Evolutionary conservation across 768 basidiomycete species (phyloP).

Genomic region (Astraeus odoratus): DNA sequence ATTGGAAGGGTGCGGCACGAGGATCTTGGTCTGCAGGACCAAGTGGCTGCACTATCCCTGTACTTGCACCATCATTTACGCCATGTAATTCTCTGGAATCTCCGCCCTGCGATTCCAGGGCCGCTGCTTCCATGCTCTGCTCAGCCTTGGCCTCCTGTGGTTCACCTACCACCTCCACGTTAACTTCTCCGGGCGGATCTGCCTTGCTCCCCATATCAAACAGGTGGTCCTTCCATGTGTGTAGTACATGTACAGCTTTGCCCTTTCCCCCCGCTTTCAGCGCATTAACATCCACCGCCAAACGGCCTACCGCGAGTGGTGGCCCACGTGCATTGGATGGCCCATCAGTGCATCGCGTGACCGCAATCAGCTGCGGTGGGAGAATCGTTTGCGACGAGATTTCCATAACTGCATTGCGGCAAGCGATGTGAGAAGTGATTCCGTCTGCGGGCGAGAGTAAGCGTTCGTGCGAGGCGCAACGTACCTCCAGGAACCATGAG

Average conservation of each 20-base stretch:
- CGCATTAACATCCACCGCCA: conserved; percentile 50
- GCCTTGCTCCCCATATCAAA: conserved; percentile 67
- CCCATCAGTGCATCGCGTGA: conserved; percentile 42
- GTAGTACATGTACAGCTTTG: conserved; percentile 67
- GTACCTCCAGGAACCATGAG: conserved; percentile 83
- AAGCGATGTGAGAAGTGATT: conserved; percentile 5
- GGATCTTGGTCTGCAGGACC: conserved; percentile 3
- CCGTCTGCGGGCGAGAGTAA: not conserved
- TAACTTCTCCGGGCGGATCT: conserved; percentile 43
- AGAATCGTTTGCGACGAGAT: conserved; percentile 33
- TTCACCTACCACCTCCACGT: conserved; percentile 16
- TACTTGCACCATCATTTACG: conserved; percentile 20
- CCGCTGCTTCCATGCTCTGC: conserved; percentile 6
- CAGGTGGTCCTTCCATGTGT: conserved; percentile 71
- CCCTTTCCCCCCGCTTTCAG: conserved; percentile 55
- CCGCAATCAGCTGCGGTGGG: conserved; percentile 52
- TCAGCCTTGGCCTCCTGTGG: conserved; percentile 6
- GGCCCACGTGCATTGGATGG: conserved; percentile 24
- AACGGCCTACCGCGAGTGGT: conserved; percentile 70
- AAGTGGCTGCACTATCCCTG: conserved; percentile 8
- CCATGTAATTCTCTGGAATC: conserved; percentile 6
- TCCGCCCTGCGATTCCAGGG: conserved; percentile 6
- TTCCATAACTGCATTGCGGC: conserved; percentile 57
- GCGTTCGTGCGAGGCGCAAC: conserved; percentile 16
- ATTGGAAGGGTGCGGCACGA: conserved; percentile 8